Base-by-base conservation (phyloP, 768 basidiomycete genomes). In the Leccinum subgranulosum region DNA sequence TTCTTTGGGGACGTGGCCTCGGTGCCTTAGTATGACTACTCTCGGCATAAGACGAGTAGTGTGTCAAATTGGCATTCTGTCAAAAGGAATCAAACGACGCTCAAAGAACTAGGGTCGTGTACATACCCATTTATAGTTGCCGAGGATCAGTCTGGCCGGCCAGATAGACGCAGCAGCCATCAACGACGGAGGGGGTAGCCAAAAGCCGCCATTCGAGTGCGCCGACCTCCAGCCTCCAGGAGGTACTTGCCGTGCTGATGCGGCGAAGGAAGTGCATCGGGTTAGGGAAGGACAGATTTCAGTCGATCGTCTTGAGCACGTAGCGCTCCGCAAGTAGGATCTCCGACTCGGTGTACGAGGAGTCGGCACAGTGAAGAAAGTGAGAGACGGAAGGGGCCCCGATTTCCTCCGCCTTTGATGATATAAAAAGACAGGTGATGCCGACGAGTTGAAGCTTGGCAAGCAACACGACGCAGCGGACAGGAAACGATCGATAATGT, bases 401-500 rank as follows among this genome's bases (percentile, higher is more conserved):
- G n/a, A 43, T 92, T 93, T 72, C 97, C 94, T 98, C 95, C 60
- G 88, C 92, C 73, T 98, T 98, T 36, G 92, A 84, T 0, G 95
- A 84, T 63, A 97, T 78, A 74, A 96, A 90, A 64, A 98, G 83
- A 58, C 88, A 86, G 3, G 92, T 87, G 52, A 94, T 80, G 56
- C 95, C 95, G 56, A 97, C 92, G 36, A 97, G 85, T 71, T 97
- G 95, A 33, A 96, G 82, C 71, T 94, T 95, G 59, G 84, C 77
- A 31, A 94, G 77, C 1, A 90, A 88, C 60, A 94, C 86, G 51
- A 84, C 81, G 12, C 93, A 88, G 34, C 71, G 15, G 82, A 83
- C 17, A 89, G 78, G 75, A 89, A 87, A 51, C 87, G 84, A 66
- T 88, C 87, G 54, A 95, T 83, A 67, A 97, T 84, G 77, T 97